Conservation (phyloP, 1,139 yeast species). For the Yamadazyma mexicana region DNA sequence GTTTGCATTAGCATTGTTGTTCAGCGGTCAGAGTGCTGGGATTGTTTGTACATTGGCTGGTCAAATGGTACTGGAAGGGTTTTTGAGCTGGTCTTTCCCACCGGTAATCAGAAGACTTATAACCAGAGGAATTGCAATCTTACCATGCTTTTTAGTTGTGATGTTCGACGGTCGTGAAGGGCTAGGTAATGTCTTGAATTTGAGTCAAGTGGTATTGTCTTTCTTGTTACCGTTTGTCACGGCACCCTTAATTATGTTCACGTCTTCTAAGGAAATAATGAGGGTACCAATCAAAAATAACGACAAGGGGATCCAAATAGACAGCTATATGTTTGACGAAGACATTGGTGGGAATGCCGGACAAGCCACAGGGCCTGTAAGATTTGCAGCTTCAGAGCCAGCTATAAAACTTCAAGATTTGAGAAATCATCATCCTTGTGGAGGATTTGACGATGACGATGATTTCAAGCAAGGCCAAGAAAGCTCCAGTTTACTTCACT, state of each 20-base stretch:
- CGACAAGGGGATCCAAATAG: constrained; percentile 23
- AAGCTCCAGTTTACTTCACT: not conserved
- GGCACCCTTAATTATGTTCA: constrained; percentile 86
- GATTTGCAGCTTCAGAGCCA: constrained; percentile 38
- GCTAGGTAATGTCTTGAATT: constrained; percentile 73
- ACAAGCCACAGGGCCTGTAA: constrained; percentile 3
- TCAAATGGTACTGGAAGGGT: constrained; percentile 95
- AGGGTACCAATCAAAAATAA: constrained; percentile 51
- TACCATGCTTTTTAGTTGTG: constrained; percentile 86
- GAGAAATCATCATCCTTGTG: constrained; percentile 46
- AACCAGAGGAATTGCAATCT: constrained; percentile 81
- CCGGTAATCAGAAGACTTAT: constrained; percentile 85
- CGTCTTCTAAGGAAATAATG: constrained; percentile 76
- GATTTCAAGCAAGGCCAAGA: constrained; percentile 12
- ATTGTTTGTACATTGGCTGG: constrained; percentile 97
- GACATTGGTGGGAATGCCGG: not conserved
- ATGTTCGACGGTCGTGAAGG: constrained; percentile 82
- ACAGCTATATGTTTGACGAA: constrained; percentile 6
- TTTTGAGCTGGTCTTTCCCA: constrained; percentile 76
- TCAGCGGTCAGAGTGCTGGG: constrained; percentile 98
- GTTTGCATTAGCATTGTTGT: constrained; percentile 86
- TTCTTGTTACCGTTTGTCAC: constrained; percentile 83
- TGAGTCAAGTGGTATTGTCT: constrained; percentile 85
- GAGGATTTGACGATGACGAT: constrained; percentile 45
- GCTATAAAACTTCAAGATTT: constrained; percentile 46